A percentile compares a stretch with the other conserved stretches of the same genome.
These are phyloP conservation scores for Bryoerythrophyllum caledonicum DNA, from an alignment of 225 moss, liverwort and hornwort species.

Conservation along the genomic window DNA sequence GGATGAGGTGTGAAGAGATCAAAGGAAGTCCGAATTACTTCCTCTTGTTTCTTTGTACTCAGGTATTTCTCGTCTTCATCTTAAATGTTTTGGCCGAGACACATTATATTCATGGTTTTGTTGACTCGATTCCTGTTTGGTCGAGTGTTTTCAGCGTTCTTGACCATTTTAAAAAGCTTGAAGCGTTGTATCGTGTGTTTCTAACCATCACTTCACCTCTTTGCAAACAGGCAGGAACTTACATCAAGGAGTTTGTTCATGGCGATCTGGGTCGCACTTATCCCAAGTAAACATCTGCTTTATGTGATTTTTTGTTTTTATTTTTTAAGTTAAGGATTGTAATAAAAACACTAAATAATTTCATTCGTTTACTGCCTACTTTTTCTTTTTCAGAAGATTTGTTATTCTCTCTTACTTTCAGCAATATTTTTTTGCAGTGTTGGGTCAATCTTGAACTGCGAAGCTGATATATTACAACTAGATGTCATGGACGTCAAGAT, in stretches of 20 bases:
- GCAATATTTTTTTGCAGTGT: conserved; percentile 60
- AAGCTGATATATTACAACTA: conserved; percentile 86
- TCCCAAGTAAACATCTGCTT: conserved; percentile 58
- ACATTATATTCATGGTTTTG: background rate
- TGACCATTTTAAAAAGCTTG: conserved; percentile 2
- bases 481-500: conserved; percentile 98
- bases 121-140: background rate
- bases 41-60: conserved; percentile 87
- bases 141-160: background rate
- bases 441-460: conserved; percentile 80
- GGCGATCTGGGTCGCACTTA: conserved; percentile 93
- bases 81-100: background rate
- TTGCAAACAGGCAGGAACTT: conserved; percentile 81
- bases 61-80: conserved; percentile 47
- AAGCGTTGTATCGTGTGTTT: conserved; percentile 11
- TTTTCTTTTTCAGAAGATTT: background rate
- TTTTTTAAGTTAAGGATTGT: too few species aligned
- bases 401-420: conserved; percentile 11
- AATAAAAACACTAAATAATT: too few species aligned
- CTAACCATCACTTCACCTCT: conserved; percentile 16
- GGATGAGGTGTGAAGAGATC: conserved; percentile 90
- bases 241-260: conserved; percentile 98
- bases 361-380: too few species aligned
- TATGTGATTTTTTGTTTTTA: background rate
- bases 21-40: conserved; percentile 85